phyloP scores from a whole-genome alignment of 257 asterid species.

The Gynochthodes officinalis region DNA sequence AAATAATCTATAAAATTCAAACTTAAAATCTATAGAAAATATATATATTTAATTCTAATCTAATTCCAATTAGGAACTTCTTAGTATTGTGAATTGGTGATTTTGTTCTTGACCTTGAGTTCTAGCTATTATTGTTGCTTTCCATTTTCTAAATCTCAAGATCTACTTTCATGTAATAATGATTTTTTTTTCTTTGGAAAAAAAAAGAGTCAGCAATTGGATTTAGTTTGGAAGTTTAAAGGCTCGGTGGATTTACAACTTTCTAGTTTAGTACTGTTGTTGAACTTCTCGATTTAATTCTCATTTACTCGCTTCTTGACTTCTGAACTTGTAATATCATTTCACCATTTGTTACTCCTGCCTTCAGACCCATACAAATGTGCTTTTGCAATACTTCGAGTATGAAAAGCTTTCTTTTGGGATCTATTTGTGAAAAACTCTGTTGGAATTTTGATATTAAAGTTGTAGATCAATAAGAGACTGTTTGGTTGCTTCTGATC shows the following conservation, averaged over 20 bases:
- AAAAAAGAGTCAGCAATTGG: background rate
- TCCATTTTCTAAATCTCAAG: background rate
- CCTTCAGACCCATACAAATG: background rate
- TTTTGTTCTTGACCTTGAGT: background rate
- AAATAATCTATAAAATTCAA: too few species aligned
- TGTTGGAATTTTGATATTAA: background rate
- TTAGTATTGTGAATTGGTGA: background rate
- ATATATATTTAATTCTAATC: too few species aligned
- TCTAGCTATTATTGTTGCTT: background rate
- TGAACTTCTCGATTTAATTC: background rate
- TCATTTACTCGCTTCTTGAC: background rate
- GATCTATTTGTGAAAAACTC: background rate
- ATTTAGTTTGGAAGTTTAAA: background rate
- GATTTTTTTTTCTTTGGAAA: background rate
- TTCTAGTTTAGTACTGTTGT: background rate
- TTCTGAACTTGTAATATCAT: slow-evolving; percentile 1
- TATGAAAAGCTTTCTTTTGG: background rate
- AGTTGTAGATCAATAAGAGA: background rate
- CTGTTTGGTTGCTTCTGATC: background rate
- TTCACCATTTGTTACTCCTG: background rate
- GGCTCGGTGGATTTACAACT: background rate
- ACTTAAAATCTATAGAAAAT: too few species aligned
- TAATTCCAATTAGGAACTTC: background rate
- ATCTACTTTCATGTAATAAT: background rate
- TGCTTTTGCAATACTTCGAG: background rate